phyloP scores from a whole-genome alignment of 176 grass and related monocot genomes.

The Eragrostis curvula region DNA sequence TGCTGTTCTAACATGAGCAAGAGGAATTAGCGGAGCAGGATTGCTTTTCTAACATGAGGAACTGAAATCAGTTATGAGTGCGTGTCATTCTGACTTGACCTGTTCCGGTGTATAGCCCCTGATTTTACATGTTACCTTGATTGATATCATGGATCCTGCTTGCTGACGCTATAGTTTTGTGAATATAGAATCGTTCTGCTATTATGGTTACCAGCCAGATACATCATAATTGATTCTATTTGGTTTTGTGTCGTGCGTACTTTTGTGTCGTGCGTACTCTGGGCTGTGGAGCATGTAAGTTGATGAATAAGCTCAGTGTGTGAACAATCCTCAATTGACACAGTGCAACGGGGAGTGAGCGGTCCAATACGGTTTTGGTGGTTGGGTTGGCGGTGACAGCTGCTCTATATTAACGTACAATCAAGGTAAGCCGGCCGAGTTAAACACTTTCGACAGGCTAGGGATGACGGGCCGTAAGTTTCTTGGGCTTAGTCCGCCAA shows the following conservation, averaged over 20 bases:
- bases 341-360: too few relatives aligned
- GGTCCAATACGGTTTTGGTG: too few relatives aligned
- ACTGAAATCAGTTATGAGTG: constrained; percentile 26
- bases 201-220: background rate
- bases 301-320: too few relatives aligned
- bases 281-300: too few relatives aligned
- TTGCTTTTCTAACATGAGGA: constrained; percentile 41
- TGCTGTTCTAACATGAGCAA: constrained; percentile 41
- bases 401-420: too few relatives aligned
- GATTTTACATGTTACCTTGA: background rate
- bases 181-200: background rate
- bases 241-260: background rate
- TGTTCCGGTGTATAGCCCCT: background rate
- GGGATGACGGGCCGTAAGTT: too few relatives aligned
- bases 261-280: too few relatives aligned
- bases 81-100: constrained; percentile 44
- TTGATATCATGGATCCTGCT: background rate
- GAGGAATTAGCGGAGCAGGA: constrained; percentile 19
- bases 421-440: too few relatives aligned
- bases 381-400: too few relatives aligned
- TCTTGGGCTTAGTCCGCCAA: too few relatives aligned
- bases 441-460: too few relatives aligned
- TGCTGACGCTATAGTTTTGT: background rate
- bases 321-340: too few relatives aligned
- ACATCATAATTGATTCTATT: background rate